Evolutionary conservation across 805 yeast species (phyloP), one percentile per base, ranked within the genome.

Genomic region (Sugiyamaella boreocaroliniensis): DNA sequence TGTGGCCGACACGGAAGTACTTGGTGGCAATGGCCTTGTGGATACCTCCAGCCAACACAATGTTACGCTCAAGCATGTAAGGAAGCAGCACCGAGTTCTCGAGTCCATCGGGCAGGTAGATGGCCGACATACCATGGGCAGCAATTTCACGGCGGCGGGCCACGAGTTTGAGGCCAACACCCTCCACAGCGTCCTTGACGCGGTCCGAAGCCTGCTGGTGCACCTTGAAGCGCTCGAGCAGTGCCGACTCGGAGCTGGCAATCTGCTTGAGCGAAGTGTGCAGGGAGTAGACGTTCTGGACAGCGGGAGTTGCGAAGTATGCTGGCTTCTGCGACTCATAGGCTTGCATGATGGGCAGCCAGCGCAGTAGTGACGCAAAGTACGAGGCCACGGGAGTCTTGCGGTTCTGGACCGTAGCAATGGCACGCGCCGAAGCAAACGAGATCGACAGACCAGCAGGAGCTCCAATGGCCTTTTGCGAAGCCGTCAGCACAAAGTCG

Each of bases 291-390:
- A 92, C 74, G 56, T 86, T 77, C 72, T 89, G 97, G 45, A 87
- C 85, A 0, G 97, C 86, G n/a, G 97, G 97, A 7, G 97, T 92
- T n/a, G 97, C 96, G 66, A 89, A 92, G 74, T 90, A 93, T 8
- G 90, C 86, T 15, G 78, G 81, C 58, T 77, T 75, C 47, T 90
- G 90, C 47, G 79, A 68, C 74, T 90, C 97, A 72, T 88, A 89
- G 43, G 89, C 86, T 66, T 78, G 72, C 89, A 90, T 82, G 65
- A 90, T 78, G 42, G 97, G 97, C 47, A 82, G 69, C 98, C 98
- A 90, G 72, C 81, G 82, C 65, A 82, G 77, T 64, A 92, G 73
- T 44, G 85, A 82, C 45, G 89, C 84, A 68, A 81, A 88, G 68
- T 72, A 85, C 18, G 83, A 69, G 45, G 64, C 66, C 52, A 78